Evolutionary conservation across 2,329 filamentous ascomycete genomes (phyloP).

Genomic region (Leptoxyphium fumago): DNA sequence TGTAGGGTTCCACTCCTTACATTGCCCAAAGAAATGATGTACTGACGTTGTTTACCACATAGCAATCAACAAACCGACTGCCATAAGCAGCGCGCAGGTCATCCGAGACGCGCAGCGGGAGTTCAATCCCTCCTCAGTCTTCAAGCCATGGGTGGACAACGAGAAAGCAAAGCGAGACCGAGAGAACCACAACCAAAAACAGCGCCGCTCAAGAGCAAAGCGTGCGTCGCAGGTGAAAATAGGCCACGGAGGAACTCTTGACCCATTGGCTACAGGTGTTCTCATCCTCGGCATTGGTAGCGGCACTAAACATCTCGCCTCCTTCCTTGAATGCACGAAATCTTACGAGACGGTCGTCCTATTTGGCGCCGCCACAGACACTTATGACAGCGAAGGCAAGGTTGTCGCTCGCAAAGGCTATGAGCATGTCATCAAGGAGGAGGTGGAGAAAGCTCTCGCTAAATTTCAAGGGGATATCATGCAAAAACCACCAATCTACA

Average conservation of each 20-base stretch:
- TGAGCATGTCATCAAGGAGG: constrained; percentile 64
- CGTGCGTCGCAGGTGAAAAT: constrained; percentile 68
- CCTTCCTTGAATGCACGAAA: constrained; percentile 81
- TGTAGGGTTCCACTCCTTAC: constrained; percentile 13
- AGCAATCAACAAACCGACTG: constrained; percentile 89
- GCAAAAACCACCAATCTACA: constrained; percentile 87
- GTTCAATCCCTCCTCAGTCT: constrained; percentile 69
- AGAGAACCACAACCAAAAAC: constrained; percentile 45
- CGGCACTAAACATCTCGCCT: constrained; percentile 67
- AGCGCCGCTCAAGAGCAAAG: constrained; percentile 34
- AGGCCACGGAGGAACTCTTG: constrained; percentile 88
- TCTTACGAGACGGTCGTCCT: constrained; percentile 79
- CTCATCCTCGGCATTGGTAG: constrained; percentile 76
- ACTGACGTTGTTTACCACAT: constrained; percentile 6
- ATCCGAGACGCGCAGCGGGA: constrained; percentile 73
- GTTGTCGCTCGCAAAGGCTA: constrained; percentile 62
- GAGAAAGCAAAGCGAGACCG: constrained; percentile 42
- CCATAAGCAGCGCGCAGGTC: constrained; percentile 76
- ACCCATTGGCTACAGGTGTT: constrained; percentile 86
- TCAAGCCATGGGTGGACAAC: constrained; percentile 59
- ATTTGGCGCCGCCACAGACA: constrained; percentile 86
- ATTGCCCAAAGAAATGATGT: constrained; percentile 5
- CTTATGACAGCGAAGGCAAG: constrained; percentile 77
- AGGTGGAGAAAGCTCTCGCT: constrained; percentile 61
- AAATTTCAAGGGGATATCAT: constrained; percentile 69